Evolutionary conservation across 1,139 yeast species (phyloP).

Genomic region (Sugiyamaella pinicola): DNA sequence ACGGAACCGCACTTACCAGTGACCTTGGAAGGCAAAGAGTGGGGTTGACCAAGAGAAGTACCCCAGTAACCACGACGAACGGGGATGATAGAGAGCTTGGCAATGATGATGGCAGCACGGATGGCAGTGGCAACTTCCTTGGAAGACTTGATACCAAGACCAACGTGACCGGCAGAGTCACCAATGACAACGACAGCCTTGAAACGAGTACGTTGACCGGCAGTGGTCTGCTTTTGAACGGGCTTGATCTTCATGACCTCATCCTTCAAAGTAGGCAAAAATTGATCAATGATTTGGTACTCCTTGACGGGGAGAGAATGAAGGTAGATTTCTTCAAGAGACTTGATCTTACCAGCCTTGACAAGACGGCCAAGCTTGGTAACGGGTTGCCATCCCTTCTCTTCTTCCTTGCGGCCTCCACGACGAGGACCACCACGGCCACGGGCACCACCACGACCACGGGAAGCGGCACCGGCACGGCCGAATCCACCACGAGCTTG

Average conservation of each 20-base stretch:
- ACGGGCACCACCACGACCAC: conserved; percentile 71
- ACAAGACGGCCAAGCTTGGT: conserved; percentile 99
- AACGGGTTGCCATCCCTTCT: conserved; percentile 99
- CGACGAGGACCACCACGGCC: conserved; percentile 58
- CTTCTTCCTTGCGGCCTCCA: conserved; percentile 79
- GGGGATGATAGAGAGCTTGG: conserved; percentile 98
- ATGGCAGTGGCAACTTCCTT: conserved; percentile 99
- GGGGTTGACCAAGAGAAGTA: conserved; percentile 99
- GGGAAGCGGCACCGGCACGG: conserved; percentile 41
- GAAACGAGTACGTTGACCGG: conserved; percentile 99
- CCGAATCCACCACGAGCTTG: conserved; percentile 36
- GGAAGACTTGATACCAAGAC: conserved; percentile 99
- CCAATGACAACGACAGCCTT: conserved; percentile 99
- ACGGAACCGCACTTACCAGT: conserved; percentile 99
- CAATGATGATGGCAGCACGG: conserved; percentile 99
- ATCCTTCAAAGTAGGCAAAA: conserved; percentile 94
- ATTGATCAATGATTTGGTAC: conserved; percentile 96
- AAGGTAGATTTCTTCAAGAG: conserved; percentile 97
- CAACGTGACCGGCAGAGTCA: conserved; percentile 99
- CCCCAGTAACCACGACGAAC: conserved; percentile 99
- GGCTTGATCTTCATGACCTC: conserved; percentile 99
- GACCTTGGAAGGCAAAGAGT: conserved; percentile 96
- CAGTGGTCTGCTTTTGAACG: conserved; percentile 99
- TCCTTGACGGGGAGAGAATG: conserved; percentile 99
- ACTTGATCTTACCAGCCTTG: conserved; percentile 96